Percentiles rank a stretch among this genome's conserved stretches.
Evolutionary conservation across 148 eudicot genomes (phyloP).

Genomic region (Agrostemma githago): DNA sequence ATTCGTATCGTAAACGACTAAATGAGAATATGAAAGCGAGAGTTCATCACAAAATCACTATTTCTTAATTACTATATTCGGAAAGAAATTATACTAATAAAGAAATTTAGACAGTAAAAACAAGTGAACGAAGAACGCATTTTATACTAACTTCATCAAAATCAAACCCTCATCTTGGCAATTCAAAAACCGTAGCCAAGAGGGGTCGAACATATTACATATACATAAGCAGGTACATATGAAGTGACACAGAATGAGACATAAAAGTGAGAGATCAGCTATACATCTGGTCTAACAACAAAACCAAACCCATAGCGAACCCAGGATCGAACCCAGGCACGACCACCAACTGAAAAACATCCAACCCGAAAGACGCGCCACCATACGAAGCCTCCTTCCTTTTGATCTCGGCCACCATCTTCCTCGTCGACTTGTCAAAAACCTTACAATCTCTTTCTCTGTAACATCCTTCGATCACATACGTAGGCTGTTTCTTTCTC

Average conservation of each 20-base stretch:
- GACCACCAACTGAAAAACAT: slow-evolving; percentile 66
- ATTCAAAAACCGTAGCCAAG: slow-evolving; percentile 8
- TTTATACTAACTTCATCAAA: not conserved
- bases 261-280: not conserved
- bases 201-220: slow-evolving; percentile 16
- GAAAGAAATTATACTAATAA: too few species aligned
- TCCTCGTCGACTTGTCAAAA: slow-evolving; percentile 43
- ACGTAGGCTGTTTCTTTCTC: slow-evolving; percentile 28
- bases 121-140: not conserved
- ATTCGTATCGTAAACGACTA: too few species aligned
- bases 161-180: slow-evolving; percentile 24
- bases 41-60: too few species aligned
- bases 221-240: too few species aligned
- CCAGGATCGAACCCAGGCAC: slow-evolving; percentile 46
- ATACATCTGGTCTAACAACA: slow-evolving; percentile 73
- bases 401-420: slow-evolving; percentile 65
- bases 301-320: slow-evolving; percentile 64
- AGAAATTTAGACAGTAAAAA: not conserved
- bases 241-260: not conserved
- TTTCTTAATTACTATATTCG: too few species aligned
- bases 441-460: slow-evolving; percentile 50
- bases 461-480: slow-evolving; percentile 66
- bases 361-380: slow-evolving; percentile 61
- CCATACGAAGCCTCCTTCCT: slow-evolving; percentile 52
- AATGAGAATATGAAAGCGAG: too few species aligned